A percentile compares a stretch with the other conserved stretches of the same genome.
phyloP scores from a whole-genome alignment of 2,329 filamentous ascomycete genomes.

The Exophiala spinifera region DNA sequence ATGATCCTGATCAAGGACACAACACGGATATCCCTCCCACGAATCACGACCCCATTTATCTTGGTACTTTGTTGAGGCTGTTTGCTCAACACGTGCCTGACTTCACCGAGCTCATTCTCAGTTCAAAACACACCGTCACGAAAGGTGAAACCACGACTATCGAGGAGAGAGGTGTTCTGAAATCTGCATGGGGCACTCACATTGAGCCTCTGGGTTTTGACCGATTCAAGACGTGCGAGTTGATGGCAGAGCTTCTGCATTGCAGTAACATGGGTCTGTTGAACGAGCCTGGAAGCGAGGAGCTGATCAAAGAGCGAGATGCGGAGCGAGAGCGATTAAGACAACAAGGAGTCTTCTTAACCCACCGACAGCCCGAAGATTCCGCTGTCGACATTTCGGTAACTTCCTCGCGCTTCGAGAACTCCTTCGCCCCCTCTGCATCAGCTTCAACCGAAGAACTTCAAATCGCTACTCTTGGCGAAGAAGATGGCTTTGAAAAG shows the following conservation, averaged over 20 bases:
- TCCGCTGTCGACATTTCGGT: conserved; percentile 57
- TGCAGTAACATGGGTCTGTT: conserved; percentile 98
- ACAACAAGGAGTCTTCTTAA: conserved; percentile 67
- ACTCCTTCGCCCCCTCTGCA: conserved; percentile 38
- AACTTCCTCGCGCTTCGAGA: conserved; percentile 42
- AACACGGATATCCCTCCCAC: conserved; percentile 77
- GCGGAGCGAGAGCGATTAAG: conserved; percentile 76
- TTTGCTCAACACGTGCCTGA: conserved; percentile 90
- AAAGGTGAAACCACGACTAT: conserved; percentile 57
- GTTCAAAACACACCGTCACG: conserved; percentile 59
- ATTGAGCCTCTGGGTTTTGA: conserved; percentile 96
- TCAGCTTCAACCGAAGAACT: conserved; percentile 60
- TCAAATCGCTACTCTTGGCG: conserved; percentile 74
- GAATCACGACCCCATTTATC: conserved; percentile 87
- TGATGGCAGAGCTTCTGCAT: conserved; percentile 96
- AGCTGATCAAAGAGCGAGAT: conserved; percentile 77
- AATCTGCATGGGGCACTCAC: conserved; percentile 83
- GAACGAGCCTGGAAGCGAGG: conserved; percentile 87
- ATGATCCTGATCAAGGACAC: conserved; percentile 85
- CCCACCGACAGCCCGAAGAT: conserved; percentile 42
- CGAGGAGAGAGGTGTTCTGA: conserved; percentile 69
- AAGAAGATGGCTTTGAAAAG: conserved; percentile 93
- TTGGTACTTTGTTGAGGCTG: conserved; percentile 81
- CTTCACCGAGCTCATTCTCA: conserved; percentile 88
- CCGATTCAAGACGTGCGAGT: conserved; percentile 95